A percentile compares a stretch with the other conserved stretches of the same genome.
Evolutionary conservation across 352 stramenopile species (phyloP).

Genomic region (Chrysophaeum taylorii): DNA sequence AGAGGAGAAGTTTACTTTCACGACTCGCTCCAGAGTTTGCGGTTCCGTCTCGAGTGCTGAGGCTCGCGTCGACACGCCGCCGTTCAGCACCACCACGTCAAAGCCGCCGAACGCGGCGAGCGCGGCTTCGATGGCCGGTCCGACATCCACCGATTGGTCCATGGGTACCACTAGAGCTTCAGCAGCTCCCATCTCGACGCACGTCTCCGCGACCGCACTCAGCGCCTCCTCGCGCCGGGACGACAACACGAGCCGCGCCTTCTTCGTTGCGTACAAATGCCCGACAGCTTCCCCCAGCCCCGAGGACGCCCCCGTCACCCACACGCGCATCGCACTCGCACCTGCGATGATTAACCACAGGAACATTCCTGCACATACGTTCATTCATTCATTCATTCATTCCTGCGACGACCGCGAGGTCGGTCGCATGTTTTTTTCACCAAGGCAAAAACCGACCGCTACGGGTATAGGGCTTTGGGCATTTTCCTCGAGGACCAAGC

Average conservation of each 20-base stretch:
- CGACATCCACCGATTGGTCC: constrained; percentile 8
- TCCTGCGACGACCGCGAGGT: no score
- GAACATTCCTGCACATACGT: no score
- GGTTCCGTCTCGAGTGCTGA: constrained; percentile 20
- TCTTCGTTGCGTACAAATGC: neutral
- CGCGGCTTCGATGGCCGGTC: constrained; percentile 11
- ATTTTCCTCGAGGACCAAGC: no score
- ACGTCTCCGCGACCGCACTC: constrained; percentile 8
- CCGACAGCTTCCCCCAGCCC: constrained; percentile 25
- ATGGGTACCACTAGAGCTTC: neutral
- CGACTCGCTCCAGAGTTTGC: constrained; percentile 8
- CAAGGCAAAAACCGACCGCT: no score
- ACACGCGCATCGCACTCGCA: no score
- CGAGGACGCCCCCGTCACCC: constrained; percentile 23
- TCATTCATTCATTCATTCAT: no score
- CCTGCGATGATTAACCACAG: no score
- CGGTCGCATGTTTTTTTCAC: no score
- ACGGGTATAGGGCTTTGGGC: no score
- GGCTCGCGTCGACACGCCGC: constrained; percentile 17
- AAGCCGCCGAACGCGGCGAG: constrained; percentile 18
- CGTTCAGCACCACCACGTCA: constrained; percentile 23
- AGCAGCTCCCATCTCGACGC: neutral
- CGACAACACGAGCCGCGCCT: constrained; percentile 20
- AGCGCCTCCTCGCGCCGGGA: constrained; percentile 18
- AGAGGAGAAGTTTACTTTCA: constrained; percentile 25